Evolutionary conservation across 345 rosid species (phyloP).

Genomic region (Linum tenue): DNA sequence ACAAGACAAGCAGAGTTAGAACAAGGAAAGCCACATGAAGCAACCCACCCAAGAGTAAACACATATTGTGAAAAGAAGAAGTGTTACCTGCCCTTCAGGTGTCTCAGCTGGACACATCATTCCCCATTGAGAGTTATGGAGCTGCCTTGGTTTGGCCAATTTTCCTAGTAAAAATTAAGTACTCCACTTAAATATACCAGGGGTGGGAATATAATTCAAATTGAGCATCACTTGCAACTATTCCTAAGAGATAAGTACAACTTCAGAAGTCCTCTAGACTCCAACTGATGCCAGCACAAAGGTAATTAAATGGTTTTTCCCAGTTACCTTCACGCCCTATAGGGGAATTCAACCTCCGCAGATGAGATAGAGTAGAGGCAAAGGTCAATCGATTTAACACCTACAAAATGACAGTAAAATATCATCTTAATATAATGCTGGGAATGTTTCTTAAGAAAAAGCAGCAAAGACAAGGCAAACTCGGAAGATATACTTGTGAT

Average conservation of each 20-base stretch:
- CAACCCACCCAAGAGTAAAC: background rate
- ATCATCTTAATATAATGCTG: background rate
- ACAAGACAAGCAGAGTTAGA: constrained; percentile 2
- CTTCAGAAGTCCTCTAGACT: background rate
- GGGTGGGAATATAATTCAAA: background rate
- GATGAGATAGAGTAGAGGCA: constrained; percentile 91
- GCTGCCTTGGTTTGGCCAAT: constrained; percentile 94
- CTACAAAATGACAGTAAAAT: constrained; percentile 21
- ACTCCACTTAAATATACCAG: background rate
- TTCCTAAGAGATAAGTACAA: background rate
- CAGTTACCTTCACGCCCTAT: constrained; percentile 89
- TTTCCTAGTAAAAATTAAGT: constrained; percentile 46
- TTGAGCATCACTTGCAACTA: background rate
- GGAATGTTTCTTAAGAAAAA: background rate
- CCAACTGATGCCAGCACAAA: background rate
- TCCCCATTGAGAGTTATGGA: constrained; percentile 99
- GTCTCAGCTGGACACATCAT: constrained; percentile 99
- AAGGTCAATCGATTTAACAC: constrained; percentile 92
- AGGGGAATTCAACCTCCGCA: constrained; percentile 95
- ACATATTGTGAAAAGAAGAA: background rate
- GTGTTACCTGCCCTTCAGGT: constrained; percentile 93
- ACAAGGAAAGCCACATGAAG: constrained; percentile 7
- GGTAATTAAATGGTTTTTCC: background rate
- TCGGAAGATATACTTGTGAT: constrained; percentile 56
- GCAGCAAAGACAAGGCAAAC: background rate